Evolutionary conservation across 768 basidiomycete genomes (phyloP).

Genomic region (Lactarius deliciosus): DNA sequence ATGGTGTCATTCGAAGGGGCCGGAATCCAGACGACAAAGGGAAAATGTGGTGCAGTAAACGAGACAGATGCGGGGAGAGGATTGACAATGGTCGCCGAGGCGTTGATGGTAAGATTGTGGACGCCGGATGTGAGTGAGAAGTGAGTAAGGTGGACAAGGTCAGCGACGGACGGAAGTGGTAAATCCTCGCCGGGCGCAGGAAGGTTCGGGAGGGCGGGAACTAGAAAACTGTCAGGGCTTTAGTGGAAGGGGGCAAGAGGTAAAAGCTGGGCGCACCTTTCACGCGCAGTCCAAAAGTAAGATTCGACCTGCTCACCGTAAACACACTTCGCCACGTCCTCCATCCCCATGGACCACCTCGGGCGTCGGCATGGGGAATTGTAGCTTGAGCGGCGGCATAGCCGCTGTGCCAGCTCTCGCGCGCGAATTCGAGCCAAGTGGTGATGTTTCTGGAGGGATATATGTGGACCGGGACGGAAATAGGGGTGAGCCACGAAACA

Average conservation of each 20-base stretch:
- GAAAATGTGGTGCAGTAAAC: conserved; percentile 54
- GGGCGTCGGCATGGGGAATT: conserved; percentile 7
- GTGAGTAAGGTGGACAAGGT: conserved; percentile 59
- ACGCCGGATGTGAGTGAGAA: conserved; percentile 47
- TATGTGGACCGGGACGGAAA: conserved; percentile 24
- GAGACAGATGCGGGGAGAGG: conserved; percentile 52
- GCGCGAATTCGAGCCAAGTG: conserved; percentile 25
- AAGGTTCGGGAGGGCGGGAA: conserved; percentile 63
- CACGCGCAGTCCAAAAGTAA: conserved; percentile 40
- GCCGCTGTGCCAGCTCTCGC: conserved; percentile 24
- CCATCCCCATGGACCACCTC: conserved; percentile 6
- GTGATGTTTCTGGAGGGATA: conserved; percentile 19
- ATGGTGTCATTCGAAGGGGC: conserved; percentile 23
- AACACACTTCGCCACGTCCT: conserved; percentile 22
- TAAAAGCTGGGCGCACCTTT: conserved; percentile 45
- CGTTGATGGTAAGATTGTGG: conserved; percentile 38
- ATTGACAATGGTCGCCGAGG: conserved; percentile 57
- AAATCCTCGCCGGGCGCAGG: conserved; percentile 53
- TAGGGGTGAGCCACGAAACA: conserved; percentile 22
- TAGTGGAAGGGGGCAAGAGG: conserved; percentile 12
- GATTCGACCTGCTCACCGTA: neutral
- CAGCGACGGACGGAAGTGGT: conserved; percentile 55
- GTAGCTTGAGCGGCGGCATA: conserved; percentile 11
- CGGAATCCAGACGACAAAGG: conserved; percentile 61
- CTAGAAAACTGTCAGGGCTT: conserved; percentile 38